Percentiles rank a stretch among this genome's conserved stretches.
Conservation (phyloP, 345 rosid genomes). For the Brassica cretica region DNA sequence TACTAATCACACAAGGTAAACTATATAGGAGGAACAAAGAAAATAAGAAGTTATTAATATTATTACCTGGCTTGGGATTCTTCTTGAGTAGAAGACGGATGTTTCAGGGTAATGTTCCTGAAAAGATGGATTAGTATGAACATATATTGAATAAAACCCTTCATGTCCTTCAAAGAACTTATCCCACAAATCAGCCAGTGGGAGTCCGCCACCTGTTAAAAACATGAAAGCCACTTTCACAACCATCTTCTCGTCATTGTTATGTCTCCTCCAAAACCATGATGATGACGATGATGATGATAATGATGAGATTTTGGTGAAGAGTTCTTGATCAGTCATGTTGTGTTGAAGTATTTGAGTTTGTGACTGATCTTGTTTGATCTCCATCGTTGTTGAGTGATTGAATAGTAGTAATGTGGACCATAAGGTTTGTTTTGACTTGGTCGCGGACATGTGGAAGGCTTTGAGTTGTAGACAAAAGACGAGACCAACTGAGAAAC, state of each 20-base stretch:
- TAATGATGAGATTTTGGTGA: conserved; percentile 44
- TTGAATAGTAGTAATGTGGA: conserved; percentile 24
- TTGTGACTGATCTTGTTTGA: conserved; percentile 1
- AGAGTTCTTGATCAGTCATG: conserved; percentile 65
- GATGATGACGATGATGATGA: conserved; percentile 15
- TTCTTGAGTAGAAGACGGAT: conserved; percentile 58
- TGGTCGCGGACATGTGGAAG: conserved; percentile 30
- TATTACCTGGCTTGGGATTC: conserved; percentile 75
- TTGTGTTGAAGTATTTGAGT: conserved; percentile 42
- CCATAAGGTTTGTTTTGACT: conserved; percentile 29
- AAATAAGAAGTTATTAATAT: conserved; percentile 5
- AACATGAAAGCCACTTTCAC: conserved; percentile 79
- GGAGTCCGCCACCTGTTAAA: conserved; percentile 60
- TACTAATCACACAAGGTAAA: not conserved
- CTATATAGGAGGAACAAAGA: not conserved
- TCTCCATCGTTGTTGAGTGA: conserved; percentile 18
- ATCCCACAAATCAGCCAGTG: conserved; percentile 76
- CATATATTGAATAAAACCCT: conserved; percentile 65
- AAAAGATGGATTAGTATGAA: conserved; percentile 67
- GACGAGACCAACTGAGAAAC: conserved; percentile 49
- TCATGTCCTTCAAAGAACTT: conserved; percentile 62
- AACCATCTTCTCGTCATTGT: conserved; percentile 30
- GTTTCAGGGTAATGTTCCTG: conserved; percentile 41
- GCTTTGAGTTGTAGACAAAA: conserved; percentile 40
- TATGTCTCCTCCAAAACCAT: conserved; percentile 30